Base-by-base conservation (phyloP, 2,329 filamentous ascomycete species). In the Monosporascus sp. region DNA sequence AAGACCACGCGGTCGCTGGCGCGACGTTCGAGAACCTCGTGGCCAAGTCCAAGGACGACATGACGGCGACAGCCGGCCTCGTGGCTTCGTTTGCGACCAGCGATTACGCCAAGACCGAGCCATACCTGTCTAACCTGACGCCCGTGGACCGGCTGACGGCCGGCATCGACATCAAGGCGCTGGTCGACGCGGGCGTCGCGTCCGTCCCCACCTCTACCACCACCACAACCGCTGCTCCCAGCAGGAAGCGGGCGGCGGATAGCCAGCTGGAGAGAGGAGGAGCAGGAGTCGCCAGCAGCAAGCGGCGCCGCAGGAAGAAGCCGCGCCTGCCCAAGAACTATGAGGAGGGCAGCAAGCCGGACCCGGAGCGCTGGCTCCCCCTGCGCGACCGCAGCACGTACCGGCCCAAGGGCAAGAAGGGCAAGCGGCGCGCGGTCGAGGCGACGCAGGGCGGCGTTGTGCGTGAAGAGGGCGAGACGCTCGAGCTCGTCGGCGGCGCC, bases 301-400 rank as follows among this genome's bases (percentile, higher is more conserved):
- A 46, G 17, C 11, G 83, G 65, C 79, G 68, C 37, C 74, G 79
- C 48, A 78, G 80, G 67, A 80, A 76, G 53, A 82, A 82, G 61
- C 51, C 46, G 50, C 58, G 61, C 28, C 75, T 89, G 63, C 88
- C 88, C 35, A 90, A 89, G 72, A 80, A 86, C 64, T 89, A 84
- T 65, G 89, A 91, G 55, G 81, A 89, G 50, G 83, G 80, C 62
- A 95, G 91, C 77, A 86, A 85, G 59, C 82, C 89, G 37, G 94
- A 99, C 70, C 86, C 91, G 0, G 94, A 99, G 72, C 81, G 94
- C 58, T 99, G 94, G 94, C 73, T 99, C 55, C 93, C 94, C 14
- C 77, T 97, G 64, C 85, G 88, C 50, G 94, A 99, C 69, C 82
- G 94, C 53, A 94, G 89, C 62, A 89, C 85, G 41, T 99, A 96